Evolutionary conservation across 2,329 filamentous ascomycete genomes (phyloP).

Genomic region (Plectosphaerella plurivora): DNA sequence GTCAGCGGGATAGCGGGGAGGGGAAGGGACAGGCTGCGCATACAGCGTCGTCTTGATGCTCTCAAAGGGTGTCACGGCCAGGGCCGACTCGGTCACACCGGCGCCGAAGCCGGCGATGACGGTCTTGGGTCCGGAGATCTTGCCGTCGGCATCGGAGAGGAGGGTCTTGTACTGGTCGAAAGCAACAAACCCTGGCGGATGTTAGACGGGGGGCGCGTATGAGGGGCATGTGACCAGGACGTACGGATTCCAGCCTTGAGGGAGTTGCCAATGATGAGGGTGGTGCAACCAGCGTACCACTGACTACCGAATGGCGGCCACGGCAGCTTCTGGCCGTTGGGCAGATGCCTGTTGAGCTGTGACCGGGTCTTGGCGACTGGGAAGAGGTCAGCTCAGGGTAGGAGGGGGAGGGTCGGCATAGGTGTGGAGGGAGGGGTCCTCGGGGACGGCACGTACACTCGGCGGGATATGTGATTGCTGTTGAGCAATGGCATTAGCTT

Average conservation of each 20-base stretch:
- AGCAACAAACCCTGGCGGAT: constrained; percentile 71
- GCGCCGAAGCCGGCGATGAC: constrained; percentile 93
- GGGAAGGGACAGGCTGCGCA: constrained; percentile 28
- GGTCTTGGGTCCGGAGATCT: constrained; percentile 83
- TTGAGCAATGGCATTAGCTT: constrained; percentile 16
- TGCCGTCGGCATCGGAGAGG: constrained; percentile 77
- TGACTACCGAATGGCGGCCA: constrained; percentile 91
- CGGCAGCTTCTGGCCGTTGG: constrained; percentile 80
- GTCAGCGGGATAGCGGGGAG: background rate
- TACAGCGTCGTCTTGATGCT: constrained; percentile 93
- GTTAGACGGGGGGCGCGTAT: background rate
- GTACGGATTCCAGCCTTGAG: constrained; percentile 91
- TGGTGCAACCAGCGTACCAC: constrained; percentile 98
- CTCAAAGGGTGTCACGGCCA: constrained; percentile 95
- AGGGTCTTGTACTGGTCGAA: constrained; percentile 91
- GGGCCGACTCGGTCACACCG: constrained; percentile 85
- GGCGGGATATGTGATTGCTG: constrained; percentile 85
- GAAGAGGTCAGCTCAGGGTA: constrained; percentile 3
- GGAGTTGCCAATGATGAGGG: constrained; percentile 92
- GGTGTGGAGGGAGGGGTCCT: constrained; percentile 2
- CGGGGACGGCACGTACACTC: constrained; percentile 60
- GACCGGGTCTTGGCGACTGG: constrained; percentile 89
- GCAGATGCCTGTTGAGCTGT: constrained; percentile 82
- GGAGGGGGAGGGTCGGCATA: constrained; percentile 3
- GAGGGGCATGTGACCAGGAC: constrained; percentile 23